These are phyloP conservation scores for Ascoidea rubescens DNA, from an alignment of 805 yeast genomes.

Conservation along the genomic window DNA sequence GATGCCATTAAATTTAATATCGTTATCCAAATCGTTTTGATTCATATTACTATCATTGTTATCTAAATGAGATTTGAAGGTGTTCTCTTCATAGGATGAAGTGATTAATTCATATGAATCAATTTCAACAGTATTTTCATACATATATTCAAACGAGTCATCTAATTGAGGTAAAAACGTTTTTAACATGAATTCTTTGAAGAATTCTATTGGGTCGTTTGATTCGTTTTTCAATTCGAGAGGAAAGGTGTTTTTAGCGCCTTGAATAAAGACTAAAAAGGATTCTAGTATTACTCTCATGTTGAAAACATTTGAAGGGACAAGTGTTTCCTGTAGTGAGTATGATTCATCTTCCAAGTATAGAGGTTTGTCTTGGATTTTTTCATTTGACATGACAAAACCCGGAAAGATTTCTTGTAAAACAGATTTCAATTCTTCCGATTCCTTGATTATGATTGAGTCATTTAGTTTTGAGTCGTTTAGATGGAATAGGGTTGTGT, in stretches of 20 bases:
- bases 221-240: slow-evolving; percentile 9
- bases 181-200: slow-evolving; percentile 47
- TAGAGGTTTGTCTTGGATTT: slow-evolving; percentile 20
- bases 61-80: slow-evolving; percentile 5
- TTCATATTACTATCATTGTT: no score
- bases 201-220: slow-evolving; percentile 29
- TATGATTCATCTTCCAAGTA: slow-evolving; percentile 49
- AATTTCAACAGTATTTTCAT: slow-evolving; percentile 30
- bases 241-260: slow-evolving; percentile 31
- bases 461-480: slow-evolving; percentile 10
- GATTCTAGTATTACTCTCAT: slow-evolving; percentile 71
- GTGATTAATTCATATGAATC: slow-evolving; percentile 23
- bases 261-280: slow-evolving; percentile 52
- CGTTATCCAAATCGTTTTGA: background rate
- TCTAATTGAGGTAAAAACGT: slow-evolving; percentile 54
- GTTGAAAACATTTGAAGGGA: slow-evolving; percentile 60
- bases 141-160: slow-evolving; percentile 36
- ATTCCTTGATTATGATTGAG: slow-evolving; percentile 15
- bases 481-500: slow-evolving; percentile 5
- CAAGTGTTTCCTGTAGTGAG: slow-evolving; percentile 47
- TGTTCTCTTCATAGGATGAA: slow-evolving; percentile 18
- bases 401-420: slow-evolving; percentile 66
- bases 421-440: slow-evolving; percentile 26
- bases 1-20: slow-evolving; percentile 1
- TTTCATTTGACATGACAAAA: slow-evolving; percentile 23